Evolutionary conservation across 345 rosid species (phyloP).

Genomic region (Eucalyptus sp.): DNA sequence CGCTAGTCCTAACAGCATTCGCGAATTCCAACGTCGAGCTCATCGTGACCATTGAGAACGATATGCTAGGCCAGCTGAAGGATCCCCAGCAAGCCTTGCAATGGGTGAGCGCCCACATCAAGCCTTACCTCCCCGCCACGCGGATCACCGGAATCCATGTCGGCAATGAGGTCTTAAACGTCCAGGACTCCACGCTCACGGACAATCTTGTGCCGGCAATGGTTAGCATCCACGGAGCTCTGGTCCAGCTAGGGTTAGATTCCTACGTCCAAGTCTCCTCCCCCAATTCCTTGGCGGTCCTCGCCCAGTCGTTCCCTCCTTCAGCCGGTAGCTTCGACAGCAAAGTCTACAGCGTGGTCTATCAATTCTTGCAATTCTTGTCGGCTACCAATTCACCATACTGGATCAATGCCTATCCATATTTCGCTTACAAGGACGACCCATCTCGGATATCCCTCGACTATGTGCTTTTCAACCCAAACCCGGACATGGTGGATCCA

Average conservation of each 20-base stretch:
- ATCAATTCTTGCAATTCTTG: conserved; percentile 50
- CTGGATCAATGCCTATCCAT: conserved; percentile 96
- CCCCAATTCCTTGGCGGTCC: conserved; percentile 61
- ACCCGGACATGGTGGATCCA: conserved; percentile 78
- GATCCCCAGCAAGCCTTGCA: conserved; percentile 77
- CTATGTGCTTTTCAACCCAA: conserved; percentile 80
- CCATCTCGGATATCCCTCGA: conserved; percentile 54
- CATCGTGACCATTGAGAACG: conserved; percentile 69
- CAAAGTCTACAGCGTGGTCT: conserved; percentile 40
- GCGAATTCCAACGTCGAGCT: conserved; percentile 63
- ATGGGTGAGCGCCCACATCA: conserved; percentile 59
- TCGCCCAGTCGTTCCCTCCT: conserved; percentile 75
- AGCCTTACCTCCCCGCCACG: conserved; percentile 62
- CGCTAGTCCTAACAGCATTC: conserved; percentile 61
- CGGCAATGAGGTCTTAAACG: conserved; percentile 68
- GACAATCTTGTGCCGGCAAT: conserved; percentile 70
- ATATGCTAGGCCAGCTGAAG: conserved; percentile 39
- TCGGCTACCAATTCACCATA: conserved; percentile 47
- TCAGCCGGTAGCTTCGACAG: conserved; percentile 71
- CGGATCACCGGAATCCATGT: conserved; percentile 61
- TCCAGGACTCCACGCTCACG: conserved; percentile 27
- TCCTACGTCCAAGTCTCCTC: conserved; percentile 65
- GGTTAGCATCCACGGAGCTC: conserved; percentile 59
- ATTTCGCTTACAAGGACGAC: conserved; percentile 80
- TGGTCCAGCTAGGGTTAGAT: conserved; percentile 61